Base-by-base conservation (phyloP, 768 basidiomycete species). In the Leccinellum rugosiceps region DNA sequence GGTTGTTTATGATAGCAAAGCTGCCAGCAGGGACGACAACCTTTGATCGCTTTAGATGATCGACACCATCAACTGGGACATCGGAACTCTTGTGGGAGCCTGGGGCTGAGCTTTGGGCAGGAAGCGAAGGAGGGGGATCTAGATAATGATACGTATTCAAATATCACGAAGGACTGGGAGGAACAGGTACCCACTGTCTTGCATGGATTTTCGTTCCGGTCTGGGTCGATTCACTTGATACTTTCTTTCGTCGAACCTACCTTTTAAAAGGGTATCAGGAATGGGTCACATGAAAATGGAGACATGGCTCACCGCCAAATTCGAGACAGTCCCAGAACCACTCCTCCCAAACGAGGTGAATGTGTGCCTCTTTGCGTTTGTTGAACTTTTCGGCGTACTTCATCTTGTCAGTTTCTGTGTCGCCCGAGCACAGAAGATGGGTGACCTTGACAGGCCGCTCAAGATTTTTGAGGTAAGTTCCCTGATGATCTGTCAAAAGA, bases 301-400 rank as follows among this genome's bases (percentile, higher is more conserved):
- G 30, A 52, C 17, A 35, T 25, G 17, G 14, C 68, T 70, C 59
- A 77, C 88, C 92, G 57, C 85, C 84, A 66, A 84, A 91, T 43
- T 86, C 84, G 3, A 95, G 65, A 26, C 83, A 95, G 65, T 97
- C 94, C 92, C 92, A 95, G 56, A 97, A 89, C 95, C 95, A 98
- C 60, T 96, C 94, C 66, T 95, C 93, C 90, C 94, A 96, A 1
- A 97, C 84, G 3, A 95, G 75, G 50, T 82, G 78, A 31, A 94
- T 93, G 45, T 82, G 78, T 6, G 86, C 87, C 69, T 92, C 90
- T 32, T 84, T 82, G 21, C 78, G 76, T 17, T 76, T 69, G 66
- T 88, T 89, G 64, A 90, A 88, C 65, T 87, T 88, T 56, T 84
- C 80, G 0, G 91, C 91, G 64, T 88, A 90, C 5, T 75, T 78